These are phyloP conservation scores for Porogramme epimiltina DNA, from an alignment of 1,284 basidiomycete genomes.

Conservation along the genomic window DNA sequence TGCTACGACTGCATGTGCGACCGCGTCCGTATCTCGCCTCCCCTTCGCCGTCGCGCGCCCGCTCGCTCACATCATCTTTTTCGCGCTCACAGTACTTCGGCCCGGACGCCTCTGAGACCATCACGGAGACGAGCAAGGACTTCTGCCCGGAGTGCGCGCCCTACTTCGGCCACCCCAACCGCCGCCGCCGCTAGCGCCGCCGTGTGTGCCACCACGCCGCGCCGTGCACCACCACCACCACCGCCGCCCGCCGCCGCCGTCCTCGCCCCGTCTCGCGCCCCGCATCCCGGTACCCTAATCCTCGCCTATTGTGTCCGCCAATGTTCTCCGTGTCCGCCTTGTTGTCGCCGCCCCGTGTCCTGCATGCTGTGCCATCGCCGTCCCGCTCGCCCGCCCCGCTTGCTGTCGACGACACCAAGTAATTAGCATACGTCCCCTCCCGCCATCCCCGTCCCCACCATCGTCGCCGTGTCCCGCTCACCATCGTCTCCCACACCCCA, in stretches of 20 bases:
- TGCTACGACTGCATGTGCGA: constrained; percentile 64
- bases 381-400: background rate
- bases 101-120: constrained; percentile 64
- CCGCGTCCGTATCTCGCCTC: constrained; percentile 33
- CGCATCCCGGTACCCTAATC: background rate
- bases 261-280: background rate
- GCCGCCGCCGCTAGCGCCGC: constrained; percentile 11
- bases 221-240: background rate
- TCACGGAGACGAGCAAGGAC: constrained; percentile 50
- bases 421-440: background rate
- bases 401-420: constrained; percentile 8
- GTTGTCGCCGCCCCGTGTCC: background rate
- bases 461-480: background rate
- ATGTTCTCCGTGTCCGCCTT: constrained; percentile 1
- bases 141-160: constrained; percentile 68
- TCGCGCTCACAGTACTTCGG: constrained; percentile 56
- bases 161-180: constrained; percentile 46
- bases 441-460: background rate
- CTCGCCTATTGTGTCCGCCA: background rate
- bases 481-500: background rate
- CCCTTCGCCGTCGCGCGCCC: constrained; percentile 1
- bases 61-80: constrained; percentile 4
- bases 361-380: constrained; percentile 12
- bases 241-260: background rate
- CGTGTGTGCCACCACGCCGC: background rate